Evolutionary conservation across 73 alveolate genomes (phyloP).

Genomic region (Symbiodinium natans): DNA sequence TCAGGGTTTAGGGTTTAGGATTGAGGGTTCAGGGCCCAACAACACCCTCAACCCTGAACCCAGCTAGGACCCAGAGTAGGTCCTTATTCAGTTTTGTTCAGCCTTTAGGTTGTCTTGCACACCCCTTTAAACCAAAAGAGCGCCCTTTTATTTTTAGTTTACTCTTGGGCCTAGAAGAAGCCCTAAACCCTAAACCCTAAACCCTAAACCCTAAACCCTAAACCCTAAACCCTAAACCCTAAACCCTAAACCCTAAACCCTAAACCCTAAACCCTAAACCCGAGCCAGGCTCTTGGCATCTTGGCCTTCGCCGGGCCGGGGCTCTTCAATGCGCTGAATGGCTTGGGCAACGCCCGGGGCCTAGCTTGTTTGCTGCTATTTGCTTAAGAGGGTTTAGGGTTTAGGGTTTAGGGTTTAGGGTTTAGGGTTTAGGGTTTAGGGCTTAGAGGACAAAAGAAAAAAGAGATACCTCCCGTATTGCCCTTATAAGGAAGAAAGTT

Average conservation of each 20-base stretch:
- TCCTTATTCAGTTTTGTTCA: too few species aligned
- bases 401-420: neutral
- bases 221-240: neutral
- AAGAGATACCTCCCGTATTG: neutral
- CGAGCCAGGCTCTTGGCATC: conserved; percentile 29
- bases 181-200: neutral
- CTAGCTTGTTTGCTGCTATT: neutral
- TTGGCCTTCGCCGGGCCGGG: conserved; percentile 92
- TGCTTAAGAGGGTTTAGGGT: neutral
- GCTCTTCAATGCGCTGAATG: conserved; percentile 84
- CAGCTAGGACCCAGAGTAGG: too few species aligned
- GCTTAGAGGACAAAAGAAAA: neutral
- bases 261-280: neutral
- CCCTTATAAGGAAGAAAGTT: too few species aligned
- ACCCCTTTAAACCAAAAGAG: too few species aligned
- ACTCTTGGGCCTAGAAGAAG: too few species aligned
- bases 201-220: neutral
- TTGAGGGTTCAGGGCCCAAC: too few species aligned
- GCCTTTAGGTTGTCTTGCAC: too few species aligned
- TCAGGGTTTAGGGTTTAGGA: too few species aligned
- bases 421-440: neutral
- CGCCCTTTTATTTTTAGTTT: too few species aligned
- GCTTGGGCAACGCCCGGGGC: conserved; percentile 44
- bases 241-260: neutral
- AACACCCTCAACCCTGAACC: too few species aligned